Evolutionary conservation across 495 filamentous ascomycete species (phyloP).

Genomic region (Rusavskia elegans): DNA sequence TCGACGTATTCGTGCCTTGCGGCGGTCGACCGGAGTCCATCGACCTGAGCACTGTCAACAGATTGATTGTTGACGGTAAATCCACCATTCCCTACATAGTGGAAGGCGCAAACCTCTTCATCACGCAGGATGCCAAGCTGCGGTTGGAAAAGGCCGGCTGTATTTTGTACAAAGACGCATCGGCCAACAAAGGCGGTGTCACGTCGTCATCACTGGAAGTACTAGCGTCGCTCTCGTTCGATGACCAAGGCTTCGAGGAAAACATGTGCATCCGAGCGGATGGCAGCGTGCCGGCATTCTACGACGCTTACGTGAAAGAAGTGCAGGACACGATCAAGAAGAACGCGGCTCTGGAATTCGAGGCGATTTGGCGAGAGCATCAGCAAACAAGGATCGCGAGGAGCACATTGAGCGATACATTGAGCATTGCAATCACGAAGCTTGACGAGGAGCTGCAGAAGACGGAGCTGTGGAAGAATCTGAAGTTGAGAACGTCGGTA

Average conservation of each 20-base stretch:
- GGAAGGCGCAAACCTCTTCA: conserved; percentile 95
- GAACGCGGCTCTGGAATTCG: conserved; percentile 87
- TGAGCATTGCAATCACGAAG: conserved; percentile 82
- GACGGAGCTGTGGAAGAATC: conserved; percentile 81
- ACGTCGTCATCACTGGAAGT: conserved; percentile 97
- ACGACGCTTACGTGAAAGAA: conserved; percentile 77
- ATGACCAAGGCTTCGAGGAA: conserved; percentile 71
- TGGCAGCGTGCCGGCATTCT: conserved; percentile 75
- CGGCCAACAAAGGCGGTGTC: conserved; percentile 96
- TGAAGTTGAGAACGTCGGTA: conserved; percentile 58
- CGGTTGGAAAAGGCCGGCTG: conserved; percentile 85
- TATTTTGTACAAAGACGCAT: conserved; percentile 93
- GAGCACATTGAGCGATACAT: conserved; percentile 73
- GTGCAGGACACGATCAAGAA: conserved; percentile 79
- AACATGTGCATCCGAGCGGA: conserved; percentile 81
- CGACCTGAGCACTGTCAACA: conserved; percentile 69
- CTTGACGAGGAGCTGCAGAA: conserved; percentile 90
- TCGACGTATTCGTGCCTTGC: conserved; percentile 88
- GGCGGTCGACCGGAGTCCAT: conserved; percentile 95
- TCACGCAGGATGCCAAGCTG: conserved; percentile 95
- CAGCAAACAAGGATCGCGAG: conserved; percentile 61
- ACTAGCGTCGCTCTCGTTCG: conserved; percentile 81
- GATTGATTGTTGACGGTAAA: conserved; percentile 74
- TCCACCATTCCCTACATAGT: conserved; percentile 82
- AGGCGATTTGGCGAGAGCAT: conserved; percentile 93